These are phyloP conservation scores for Boletus rubropictus DNA, from an alignment of 768 basidiomycete species.

Conservation along the genomic window DNA sequence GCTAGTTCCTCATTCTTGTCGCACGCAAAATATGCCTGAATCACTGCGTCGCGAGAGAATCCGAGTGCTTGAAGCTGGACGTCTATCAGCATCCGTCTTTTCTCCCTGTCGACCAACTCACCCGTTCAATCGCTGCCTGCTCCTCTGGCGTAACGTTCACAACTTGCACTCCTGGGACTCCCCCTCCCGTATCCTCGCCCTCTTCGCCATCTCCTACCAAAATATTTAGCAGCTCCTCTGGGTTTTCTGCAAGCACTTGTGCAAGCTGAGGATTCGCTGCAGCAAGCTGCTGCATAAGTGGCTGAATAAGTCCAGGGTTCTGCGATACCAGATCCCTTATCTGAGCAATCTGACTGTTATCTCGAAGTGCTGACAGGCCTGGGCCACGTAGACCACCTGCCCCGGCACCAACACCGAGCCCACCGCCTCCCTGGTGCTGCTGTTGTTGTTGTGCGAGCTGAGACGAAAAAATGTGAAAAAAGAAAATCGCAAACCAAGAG, in stretches of 20 bases:
- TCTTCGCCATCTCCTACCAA: slow-evolving; percentile 45
- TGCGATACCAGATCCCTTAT: slow-evolving; percentile 65
- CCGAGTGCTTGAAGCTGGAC: slow-evolving; percentile 78
- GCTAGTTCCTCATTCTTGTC: slow-evolving; percentile 97
- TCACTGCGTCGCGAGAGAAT: slow-evolving; percentile 72
- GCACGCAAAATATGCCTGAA: slow-evolving; percentile 91
- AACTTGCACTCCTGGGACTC: slow-evolving; percentile 32
- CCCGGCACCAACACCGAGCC: slow-evolving; percentile 24
- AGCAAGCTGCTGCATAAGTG: slow-evolving; percentile 78
- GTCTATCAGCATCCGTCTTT: neutral
- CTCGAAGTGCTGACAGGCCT: slow-evolving; percentile 50
- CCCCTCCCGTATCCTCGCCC: slow-evolving; percentile 37
- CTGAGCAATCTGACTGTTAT: slow-evolving; percentile 62
- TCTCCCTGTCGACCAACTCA: slow-evolving; percentile 38
- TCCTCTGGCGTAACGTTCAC: slow-evolving; percentile 85
- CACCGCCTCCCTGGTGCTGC: slow-evolving; percentile 28
- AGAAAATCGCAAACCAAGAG: neutral
- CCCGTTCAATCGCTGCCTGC: slow-evolving; percentile 80
- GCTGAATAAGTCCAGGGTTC: slow-evolving; percentile 76
- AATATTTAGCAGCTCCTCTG: slow-evolving; percentile 59
- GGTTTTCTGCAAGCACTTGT: slow-evolving; percentile 62
- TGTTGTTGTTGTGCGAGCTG: slow-evolving; percentile 74
- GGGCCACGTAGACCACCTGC: slow-evolving; percentile 23
- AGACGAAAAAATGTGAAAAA: neutral
- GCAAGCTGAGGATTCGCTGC: slow-evolving; percentile 69